Base-by-base conservation (phyloP, 2,329 filamentous ascomycete species). In the Fusarium albosuccineum region DNA sequence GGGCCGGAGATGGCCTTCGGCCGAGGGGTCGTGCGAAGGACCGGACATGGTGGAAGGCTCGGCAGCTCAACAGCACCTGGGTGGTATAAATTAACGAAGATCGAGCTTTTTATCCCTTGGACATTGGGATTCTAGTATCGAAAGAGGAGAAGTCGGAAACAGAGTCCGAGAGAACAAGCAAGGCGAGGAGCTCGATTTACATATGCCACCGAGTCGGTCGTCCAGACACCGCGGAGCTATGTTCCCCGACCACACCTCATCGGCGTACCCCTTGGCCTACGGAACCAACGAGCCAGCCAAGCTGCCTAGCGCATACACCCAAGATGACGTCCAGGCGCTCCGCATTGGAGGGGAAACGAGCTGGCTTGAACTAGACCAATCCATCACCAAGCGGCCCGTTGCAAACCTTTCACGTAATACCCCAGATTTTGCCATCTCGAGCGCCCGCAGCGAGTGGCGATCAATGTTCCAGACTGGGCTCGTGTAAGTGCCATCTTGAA, bases 1-100 rank as follows among this genome's bases (percentile, higher is more conserved):
- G 33, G 76, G 78, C 62, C 76, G 72, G 46, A 81, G 69, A 17
- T 75, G 77, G 29, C 79, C 79, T 50, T 70, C 67, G 4, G 42
- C 45, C 6, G 42, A 42, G 30, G 50, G 2, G 16, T 11, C 26
- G 17, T 57, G 40, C 11, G 56, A 37, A 34, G 36, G 34, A 16
- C 11, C 29, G 16, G 65, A 13, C 65, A 67, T 67, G 22, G n/a
- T 42, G 36, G 42, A 13, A 29, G 26, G 6, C 14, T 14, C 13
- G 27, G 17, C 1, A 46, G 10, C 27, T 33, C 14, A 9, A 9
- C 33, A 3, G 22, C 2, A 10, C 8, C 33, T n/a, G 33, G 45
- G 11, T 30, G 4, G 22, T 22, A 3, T 22, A 22, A 22, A 22
- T 22, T 22, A 22, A 22, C 22, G 22, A 22, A 4, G 22, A 5